A percentile compares a stretch with the other conserved stretches of the same genome.
phyloP scores from a whole-genome alignment of 345 rosid genomes.

The Gossypium bickii region DNA sequence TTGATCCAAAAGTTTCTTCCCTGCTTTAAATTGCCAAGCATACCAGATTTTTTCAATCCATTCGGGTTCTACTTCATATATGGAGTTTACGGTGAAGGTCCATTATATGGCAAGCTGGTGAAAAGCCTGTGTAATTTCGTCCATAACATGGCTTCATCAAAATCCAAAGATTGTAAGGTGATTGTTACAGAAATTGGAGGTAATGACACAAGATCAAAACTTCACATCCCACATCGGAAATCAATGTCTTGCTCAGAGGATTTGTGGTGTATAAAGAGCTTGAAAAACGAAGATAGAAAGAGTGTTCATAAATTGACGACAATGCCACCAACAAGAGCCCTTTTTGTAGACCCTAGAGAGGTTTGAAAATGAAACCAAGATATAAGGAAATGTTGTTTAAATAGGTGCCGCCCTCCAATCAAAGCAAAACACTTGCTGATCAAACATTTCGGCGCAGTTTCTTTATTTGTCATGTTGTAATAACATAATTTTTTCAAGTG shows the following conservation, averaged over 20 bases:
- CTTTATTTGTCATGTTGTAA: too few species aligned
- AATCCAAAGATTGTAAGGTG: conserved; percentile 44
- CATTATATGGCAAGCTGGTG: conserved; percentile 46
- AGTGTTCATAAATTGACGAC: conserved; percentile 25
- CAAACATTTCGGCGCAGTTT: too few species aligned
- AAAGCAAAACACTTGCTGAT: too few species aligned
- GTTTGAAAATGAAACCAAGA: conserved; percentile 26
- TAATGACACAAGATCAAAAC: conserved; percentile 24
- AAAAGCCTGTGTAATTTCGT: conserved; percentile 47
- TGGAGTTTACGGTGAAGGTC: conserved; percentile 62
- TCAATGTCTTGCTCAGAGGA: conserved; percentile 71
- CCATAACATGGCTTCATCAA: conserved; percentile 57
- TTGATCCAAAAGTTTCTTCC: conserved; percentile 41
- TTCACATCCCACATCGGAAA: conserved; percentile 68
- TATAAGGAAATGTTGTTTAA: too few species aligned
- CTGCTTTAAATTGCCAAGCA: conserved; percentile 43
- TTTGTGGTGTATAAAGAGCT: conserved; percentile 72
- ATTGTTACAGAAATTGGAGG: conserved; percentile 66
- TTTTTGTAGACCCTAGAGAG: conserved; percentile 91
- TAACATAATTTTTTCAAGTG: too few species aligned
- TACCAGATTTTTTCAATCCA: conserved; percentile 55
- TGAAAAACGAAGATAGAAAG: conserved; percentile 37
- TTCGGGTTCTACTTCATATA: conserved; percentile 80
- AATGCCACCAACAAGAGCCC: conserved; percentile 33
- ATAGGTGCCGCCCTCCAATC: too few species aligned